These are phyloP conservation scores for Nematodospora valgi DNA, from an alignment of 805 yeast species.

Conservation along the genomic window DNA sequence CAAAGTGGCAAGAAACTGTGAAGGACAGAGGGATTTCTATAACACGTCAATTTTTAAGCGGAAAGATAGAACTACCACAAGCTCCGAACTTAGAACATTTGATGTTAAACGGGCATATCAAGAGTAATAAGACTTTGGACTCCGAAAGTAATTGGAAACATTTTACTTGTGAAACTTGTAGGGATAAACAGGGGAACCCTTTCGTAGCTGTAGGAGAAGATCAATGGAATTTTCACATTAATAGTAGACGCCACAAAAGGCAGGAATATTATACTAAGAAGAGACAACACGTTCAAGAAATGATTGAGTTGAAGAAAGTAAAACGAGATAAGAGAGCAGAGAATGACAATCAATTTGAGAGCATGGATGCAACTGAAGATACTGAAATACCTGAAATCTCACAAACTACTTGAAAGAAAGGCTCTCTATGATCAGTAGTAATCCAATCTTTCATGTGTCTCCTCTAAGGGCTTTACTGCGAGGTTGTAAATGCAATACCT, in stretches of 20 bases:
- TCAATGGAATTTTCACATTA: constrained; percentile 65
- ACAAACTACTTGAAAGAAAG: too few species aligned
- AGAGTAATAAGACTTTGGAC: constrained; percentile 38
- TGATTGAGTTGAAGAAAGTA: constrained; percentile 11
- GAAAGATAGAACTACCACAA: constrained; percentile 14
- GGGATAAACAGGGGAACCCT: constrained; percentile 49
- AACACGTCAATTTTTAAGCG: constrained; percentile 30
- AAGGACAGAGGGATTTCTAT: constrained; percentile 52
- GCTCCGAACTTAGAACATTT: constrained; percentile 23
- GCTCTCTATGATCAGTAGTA: too few species aligned
- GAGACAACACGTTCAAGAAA: constrained; percentile 39
- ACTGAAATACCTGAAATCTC: background rate
- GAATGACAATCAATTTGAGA: background rate
- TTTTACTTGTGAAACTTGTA: constrained; percentile 63
- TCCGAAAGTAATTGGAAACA: constrained; percentile 58
- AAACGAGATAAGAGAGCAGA: background rate
- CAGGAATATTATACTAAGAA: constrained; percentile 44
- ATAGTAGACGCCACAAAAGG: constrained; percentile 66
- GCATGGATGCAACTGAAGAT: constrained; percentile 1
- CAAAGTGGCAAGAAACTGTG: constrained; percentile 58
- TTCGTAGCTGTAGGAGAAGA: constrained; percentile 70
- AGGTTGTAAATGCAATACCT: too few species aligned
- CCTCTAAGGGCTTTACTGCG: too few species aligned
- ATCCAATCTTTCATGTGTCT: too few species aligned
- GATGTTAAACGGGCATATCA: constrained; percentile 21